These are phyloP conservation scores for Albophoma yamanashiensis DNA, from an alignment of 2,329 filamentous ascomycete species.

Conservation along the genomic window DNA sequence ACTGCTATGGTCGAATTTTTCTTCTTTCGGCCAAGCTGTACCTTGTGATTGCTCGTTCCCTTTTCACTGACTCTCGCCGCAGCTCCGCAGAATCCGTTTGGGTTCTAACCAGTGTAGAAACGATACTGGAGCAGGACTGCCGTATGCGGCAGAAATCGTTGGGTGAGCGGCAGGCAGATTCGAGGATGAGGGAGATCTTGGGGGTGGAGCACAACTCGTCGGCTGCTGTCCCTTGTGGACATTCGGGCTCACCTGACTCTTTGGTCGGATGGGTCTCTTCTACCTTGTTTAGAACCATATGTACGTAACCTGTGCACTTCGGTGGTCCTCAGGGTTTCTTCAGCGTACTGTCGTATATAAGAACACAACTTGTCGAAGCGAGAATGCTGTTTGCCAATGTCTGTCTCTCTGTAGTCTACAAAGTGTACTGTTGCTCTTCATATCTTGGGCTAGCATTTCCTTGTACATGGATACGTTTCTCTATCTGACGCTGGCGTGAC, in stretches of 20 bases:
- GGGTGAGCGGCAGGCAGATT: not conserved
- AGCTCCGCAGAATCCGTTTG: constrained; percentile 45
- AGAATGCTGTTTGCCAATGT: not conserved
- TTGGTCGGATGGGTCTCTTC: not conserved
- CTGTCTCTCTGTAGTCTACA: not conserved
- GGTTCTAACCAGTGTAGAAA: constrained; percentile 24
- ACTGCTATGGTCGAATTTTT: constrained; percentile 18
- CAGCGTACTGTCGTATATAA: not conserved
- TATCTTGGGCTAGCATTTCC: not conserved
- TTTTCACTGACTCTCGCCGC: constrained; percentile 6
- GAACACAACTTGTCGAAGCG: not conserved
- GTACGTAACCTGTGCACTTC: not conserved
- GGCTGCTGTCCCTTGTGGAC: not conserved
- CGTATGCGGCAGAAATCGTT: not conserved
- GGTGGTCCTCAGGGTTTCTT: not conserved
- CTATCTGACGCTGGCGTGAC: not conserved
- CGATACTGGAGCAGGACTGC: not conserved
- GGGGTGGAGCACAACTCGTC: not conserved
- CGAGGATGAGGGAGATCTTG: not conserved
- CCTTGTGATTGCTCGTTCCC: not conserved
- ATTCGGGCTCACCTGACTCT: not conserved
- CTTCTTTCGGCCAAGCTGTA: too few relatives aligned
- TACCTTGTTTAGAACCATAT: not conserved
- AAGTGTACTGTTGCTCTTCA: not conserved
- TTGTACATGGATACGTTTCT: not conserved